phyloP scores from a whole-genome alignment of 2,329 filamentous ascomycete genomes.

The Exophiala viscosa region DNA sequence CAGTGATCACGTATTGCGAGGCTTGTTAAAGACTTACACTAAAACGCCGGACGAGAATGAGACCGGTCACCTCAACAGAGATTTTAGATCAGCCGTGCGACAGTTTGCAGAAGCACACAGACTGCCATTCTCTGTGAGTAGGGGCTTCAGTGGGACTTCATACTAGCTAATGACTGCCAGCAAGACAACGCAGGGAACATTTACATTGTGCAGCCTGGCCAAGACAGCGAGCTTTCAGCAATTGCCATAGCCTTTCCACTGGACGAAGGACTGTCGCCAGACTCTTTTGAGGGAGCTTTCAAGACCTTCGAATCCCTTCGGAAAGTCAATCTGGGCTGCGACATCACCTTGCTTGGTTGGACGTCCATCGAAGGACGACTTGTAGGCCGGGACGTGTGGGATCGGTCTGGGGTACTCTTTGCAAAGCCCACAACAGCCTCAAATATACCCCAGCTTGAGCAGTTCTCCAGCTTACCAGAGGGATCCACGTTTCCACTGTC shows the following conservation, averaged over 20 bases:
- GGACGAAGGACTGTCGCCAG: not conserved
- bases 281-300: constrained; percentile 5
- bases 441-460: not conserved
- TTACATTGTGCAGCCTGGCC: constrained; percentile 1
- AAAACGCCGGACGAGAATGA: too few relatives aligned
- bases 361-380: not conserved
- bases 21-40: too few relatives aligned
- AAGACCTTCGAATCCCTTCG: constrained; percentile 3
- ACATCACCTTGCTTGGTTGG: constrained; percentile 5
- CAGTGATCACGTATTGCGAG: too few relatives aligned
- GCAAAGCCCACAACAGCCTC: not conserved
- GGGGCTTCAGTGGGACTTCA: not conserved
- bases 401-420: not conserved
- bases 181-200: constrained; percentile 10
- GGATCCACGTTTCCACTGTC: constrained; percentile 2
- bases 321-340: constrained; percentile 3
- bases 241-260: constrained; percentile 9
- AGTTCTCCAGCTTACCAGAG: constrained; percentile 1
- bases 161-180: not conserved
- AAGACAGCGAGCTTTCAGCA: constrained; percentile 2
- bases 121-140: constrained; percentile 5
- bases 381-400: constrained; percentile 4
- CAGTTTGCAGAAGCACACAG: not conserved
- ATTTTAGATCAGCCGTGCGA: too few relatives aligned
- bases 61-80: too few relatives aligned